These are phyloP conservation scores for Epichloe bromicola DNA, from an alignment of 2,329 filamentous ascomycete species.

Conservation along the genomic window DNA sequence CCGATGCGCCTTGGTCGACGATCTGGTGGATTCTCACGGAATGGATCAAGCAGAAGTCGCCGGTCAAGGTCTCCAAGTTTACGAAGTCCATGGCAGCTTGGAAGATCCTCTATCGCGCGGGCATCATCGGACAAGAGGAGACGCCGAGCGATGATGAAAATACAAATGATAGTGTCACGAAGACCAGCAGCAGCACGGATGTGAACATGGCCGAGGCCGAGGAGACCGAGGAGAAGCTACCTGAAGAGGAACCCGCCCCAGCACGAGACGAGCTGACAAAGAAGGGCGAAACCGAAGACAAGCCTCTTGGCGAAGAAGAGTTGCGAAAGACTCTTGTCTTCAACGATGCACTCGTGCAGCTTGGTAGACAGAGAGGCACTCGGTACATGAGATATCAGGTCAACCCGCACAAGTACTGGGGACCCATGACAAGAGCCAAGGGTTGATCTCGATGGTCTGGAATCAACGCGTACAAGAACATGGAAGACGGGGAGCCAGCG, in stretches of 20 bases:
- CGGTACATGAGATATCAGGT: slow-evolving; percentile 76
- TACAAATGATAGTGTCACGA: neutral
- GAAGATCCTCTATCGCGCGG: slow-evolving; percentile 43
- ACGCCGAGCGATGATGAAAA: slow-evolving; percentile 5
- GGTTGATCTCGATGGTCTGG: slow-evolving; percentile 8
- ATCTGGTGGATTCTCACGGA: slow-evolving; percentile 92
- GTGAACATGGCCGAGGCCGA: slow-evolving; percentile 29
- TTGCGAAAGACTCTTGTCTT: slow-evolving; percentile 54
- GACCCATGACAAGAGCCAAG: slow-evolving; percentile 55
- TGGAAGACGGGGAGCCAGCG: too few species aligned
- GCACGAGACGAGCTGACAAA: slow-evolving; percentile 10
- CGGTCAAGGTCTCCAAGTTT: slow-evolving; percentile 60
- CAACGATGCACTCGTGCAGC: slow-evolving; percentile 60
- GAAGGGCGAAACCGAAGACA: slow-evolving; percentile 10
- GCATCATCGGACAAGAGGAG: slow-evolving; percentile 21
- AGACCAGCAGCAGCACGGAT: neutral
- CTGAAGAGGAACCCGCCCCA: slow-evolving; percentile 3
- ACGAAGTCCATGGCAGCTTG: slow-evolving; percentile 59
- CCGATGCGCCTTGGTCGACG: slow-evolving; percentile 77
- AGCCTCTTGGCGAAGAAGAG: slow-evolving; percentile 17
- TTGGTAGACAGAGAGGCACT: slow-evolving; percentile 56
- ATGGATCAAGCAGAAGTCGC: slow-evolving; percentile 71
- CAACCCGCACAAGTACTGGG: slow-evolving; percentile 90
- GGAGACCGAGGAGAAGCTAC: slow-evolving; percentile 14
- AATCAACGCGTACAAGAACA: too few species aligned